These are phyloP conservation scores for Aspergillus quadrilineatus DNA, from an alignment of 2,329 filamentous ascomycete genomes.

Conservation along the genomic window DNA sequence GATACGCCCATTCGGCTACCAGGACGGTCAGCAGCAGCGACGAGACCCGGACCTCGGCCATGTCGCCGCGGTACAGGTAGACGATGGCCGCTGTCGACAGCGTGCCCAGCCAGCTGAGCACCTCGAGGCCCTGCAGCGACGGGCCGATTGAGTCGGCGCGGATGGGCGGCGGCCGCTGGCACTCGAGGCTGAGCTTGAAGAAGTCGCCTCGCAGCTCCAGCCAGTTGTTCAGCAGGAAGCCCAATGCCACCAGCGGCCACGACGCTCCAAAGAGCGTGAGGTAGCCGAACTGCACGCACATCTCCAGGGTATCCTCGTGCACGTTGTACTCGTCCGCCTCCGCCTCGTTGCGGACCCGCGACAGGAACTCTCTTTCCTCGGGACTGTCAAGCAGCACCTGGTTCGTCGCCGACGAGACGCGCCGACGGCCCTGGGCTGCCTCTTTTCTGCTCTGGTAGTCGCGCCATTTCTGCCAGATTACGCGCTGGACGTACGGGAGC, in stretches of 20 bases:
- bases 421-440: constrained; percentile 35
- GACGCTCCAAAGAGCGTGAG: constrained; percentile 87
- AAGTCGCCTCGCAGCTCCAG: constrained; percentile 90
- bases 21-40: constrained; percentile 76
- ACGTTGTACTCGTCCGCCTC: constrained; percentile 85
- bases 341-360: constrained; percentile 78
- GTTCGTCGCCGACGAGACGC: constrained; percentile 42
- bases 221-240: constrained; percentile 95
- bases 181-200: constrained; percentile 87
- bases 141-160: constrained; percentile 92
- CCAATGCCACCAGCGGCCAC: constrained; percentile 88
- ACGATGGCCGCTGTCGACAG: constrained; percentile 84
- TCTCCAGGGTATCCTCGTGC: constrained; percentile 85
- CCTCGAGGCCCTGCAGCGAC: constrained; percentile 80
- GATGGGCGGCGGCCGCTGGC: constrained; percentile 84
- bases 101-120: constrained; percentile 91
- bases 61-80: constrained; percentile 74
- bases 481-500: constrained; percentile 80
- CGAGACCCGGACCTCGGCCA: constrained; percentile 70
- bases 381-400: constrained; percentile 62
- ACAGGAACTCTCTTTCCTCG: constrained; percentile 77
- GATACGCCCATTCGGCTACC: constrained; percentile 80
- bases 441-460: constrained; percentile 26
- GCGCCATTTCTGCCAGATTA: constrained; percentile 69
- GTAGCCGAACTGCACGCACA: constrained; percentile 88